phyloP scores from a whole-genome alignment of 192 early-diverging fungal genomes.

The Coemansia asiatica region DNA sequence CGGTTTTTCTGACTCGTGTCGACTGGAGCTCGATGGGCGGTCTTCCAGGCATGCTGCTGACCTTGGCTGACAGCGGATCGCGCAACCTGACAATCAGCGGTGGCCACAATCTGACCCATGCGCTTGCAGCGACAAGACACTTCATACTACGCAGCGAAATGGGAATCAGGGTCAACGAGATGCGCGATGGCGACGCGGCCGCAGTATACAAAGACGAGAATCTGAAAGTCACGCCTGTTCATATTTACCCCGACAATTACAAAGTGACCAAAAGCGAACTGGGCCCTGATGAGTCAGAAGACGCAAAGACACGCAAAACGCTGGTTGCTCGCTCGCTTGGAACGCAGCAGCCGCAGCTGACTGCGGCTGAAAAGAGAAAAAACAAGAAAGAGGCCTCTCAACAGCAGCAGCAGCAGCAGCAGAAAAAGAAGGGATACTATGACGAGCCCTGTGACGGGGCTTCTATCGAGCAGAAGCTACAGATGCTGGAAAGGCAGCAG shows the following conservation, averaged over 20 bases:
- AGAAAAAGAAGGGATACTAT: conserved; percentile 39
- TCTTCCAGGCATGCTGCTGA: conserved; percentile 91
- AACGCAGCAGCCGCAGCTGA: conserved; percentile 13
- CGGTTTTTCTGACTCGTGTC: conserved; percentile 79
- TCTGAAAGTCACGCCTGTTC: conserved; percentile 64
- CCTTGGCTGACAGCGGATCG: conserved; percentile 74
- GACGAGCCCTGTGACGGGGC: conserved; percentile 31
- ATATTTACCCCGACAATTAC: conserved; percentile 59
- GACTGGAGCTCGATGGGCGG: conserved; percentile 88
- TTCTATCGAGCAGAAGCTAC: conserved; percentile 29
- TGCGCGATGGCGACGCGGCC: conserved; percentile 43
- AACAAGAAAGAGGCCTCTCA: conserved; percentile 8
- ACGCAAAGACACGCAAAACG: conserved; percentile 11
- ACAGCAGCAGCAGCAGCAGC: conserved; percentile 21
- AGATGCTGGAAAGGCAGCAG: conserved; percentile 31
- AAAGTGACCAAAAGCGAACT: conserved; percentile 7
- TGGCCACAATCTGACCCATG: conserved; percentile 77
- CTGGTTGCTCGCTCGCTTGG: conserved; percentile 39
- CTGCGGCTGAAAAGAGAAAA: conserved; percentile 6
- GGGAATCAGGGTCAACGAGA: conserved; percentile 61
- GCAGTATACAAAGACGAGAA: conserved; percentile 65
- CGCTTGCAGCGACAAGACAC: conserved; percentile 71
- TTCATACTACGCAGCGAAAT: conserved; percentile 71
- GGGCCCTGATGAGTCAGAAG: conserved; percentile 35
- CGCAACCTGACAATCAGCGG: conserved; percentile 67